Percentiles rank a stretch among this genome's conserved stretches.
phyloP scores from a whole-genome alignment of 805 yeast genomes.

The Saccharomycodes ludwigii region DNA sequence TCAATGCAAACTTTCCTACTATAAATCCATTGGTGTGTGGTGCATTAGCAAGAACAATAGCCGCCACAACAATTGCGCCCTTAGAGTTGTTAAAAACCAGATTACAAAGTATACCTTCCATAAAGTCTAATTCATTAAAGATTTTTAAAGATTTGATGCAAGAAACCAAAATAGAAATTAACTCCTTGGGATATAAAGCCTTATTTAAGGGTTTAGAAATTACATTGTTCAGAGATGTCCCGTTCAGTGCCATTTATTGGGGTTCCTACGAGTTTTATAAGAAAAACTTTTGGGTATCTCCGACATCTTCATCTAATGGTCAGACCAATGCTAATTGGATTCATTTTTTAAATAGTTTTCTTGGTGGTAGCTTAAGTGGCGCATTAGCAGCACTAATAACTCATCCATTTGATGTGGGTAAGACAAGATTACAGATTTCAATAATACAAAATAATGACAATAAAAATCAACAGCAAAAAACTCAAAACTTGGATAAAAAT shows the following conservation, averaged over 20 bases:
- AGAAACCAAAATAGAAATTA: slow-evolving; percentile 42
- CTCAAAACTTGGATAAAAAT: slow-evolving; percentile 17
- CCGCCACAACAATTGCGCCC: slow-evolving; percentile 82
- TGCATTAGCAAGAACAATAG: slow-evolving; percentile 63
- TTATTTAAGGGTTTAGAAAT: slow-evolving; percentile 77
- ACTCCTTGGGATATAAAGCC: slow-evolving; percentile 43
- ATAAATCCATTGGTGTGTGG: slow-evolving; percentile 80
- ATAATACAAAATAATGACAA: slow-evolving; percentile 11
- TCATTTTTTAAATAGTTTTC: slow-evolving; percentile 50
- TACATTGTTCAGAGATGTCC: slow-evolving; percentile 95
- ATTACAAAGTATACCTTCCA: slow-evolving; percentile 70
- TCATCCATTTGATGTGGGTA: slow-evolving; percentile 95
- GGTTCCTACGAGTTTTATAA: slow-evolving; percentile 57
- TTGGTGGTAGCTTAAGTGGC: slow-evolving; percentile 80
- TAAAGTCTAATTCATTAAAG: slow-evolving; percentile 15
- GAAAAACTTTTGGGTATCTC: slow-evolving; percentile 11
- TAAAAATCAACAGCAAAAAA: slow-evolving; percentile 1
- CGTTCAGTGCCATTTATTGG: slow-evolving; percentile 95
- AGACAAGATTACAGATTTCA: slow-evolving; percentile 77
- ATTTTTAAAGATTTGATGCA: slow-evolving; percentile 34
- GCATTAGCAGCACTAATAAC: slow-evolving; percentile 75
- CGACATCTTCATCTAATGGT: slow-evolving; percentile 9
- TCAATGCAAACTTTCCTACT: slow-evolving; percentile 24
- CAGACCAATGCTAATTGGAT: slow-evolving; percentile 23
- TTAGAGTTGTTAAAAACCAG: slow-evolving; percentile 79